Base-by-base conservation (phyloP, 1,284 basidiomycete genomes). In the Fistulina hepatica region DNA sequence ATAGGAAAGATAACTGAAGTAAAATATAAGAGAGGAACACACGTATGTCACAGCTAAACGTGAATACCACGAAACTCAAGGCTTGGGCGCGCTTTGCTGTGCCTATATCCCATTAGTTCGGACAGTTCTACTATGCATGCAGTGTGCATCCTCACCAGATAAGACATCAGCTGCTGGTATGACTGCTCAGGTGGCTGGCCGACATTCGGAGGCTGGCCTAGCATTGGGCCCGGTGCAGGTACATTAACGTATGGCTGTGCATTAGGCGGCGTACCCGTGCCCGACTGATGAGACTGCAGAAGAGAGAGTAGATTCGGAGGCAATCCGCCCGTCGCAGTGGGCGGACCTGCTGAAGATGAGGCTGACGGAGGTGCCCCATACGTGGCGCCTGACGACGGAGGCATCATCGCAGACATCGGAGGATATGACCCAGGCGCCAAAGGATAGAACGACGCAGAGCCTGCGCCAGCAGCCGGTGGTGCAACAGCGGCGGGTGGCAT, bases 261-360 rank as follows among this genome's bases (percentile, higher is more conserved):
- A 28, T 60, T n/a, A n/a, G n/a, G n/a, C n/a, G n/a, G n/a, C n/a
- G n/a, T n/a, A n/a, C n/a, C n/a, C n/a, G n/a, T n/a, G n/a, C n/a
- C n/a, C n/a, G n/a, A n/a, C n/a, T n/a, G n/a, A n/a, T n/a, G n/a
- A n/a, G n/a, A 61, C 49, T 79, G 76, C 15, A 81, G 55, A 34
- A 81, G 50, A 1, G 78, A 73, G 33, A 80, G 57, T n/a, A 81
- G 64, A 47, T 76, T 76, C 1, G 76, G 70, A 4, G 78, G 76
- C 19, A 82, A 54, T 7, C 56, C 59, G 25, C 57, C 56, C 36
- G 72, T 43, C 26, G 61, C 52, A 11, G 60, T 54, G 25, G 63
- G 53, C 32, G 55, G 49, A 21, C 49, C 37, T 34, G 53, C 43
- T 21, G 44, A 20, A 42, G 20, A 20, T 50, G 47, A 6, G 45